Evolutionary conservation across 1,284 basidiomycete species (phyloP), one percentile per base, ranked within the genome.

Genomic region (Fomitopsis betulina): DNA sequence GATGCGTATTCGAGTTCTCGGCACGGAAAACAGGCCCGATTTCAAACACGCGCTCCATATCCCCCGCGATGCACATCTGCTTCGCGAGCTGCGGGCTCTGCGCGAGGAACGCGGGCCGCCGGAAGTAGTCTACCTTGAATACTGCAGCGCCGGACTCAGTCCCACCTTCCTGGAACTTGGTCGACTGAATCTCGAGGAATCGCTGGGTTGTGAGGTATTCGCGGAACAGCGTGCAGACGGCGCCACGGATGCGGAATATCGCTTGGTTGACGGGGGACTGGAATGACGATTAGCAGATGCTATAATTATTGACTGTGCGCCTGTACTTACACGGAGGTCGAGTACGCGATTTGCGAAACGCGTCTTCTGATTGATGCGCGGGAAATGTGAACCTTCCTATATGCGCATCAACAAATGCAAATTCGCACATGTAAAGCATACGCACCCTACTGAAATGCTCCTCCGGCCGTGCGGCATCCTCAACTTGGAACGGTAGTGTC

Each of bases 101-200:
- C 8, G 87, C 87, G 17, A 89, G 76, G 77, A 85, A 89, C 5
- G 86, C 87, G 17, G 70, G 63, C 3, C 82, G 74, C 62, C 87
- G 81, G 72, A 89, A 89, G 76, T 89, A 89, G 58, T 80, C 77
- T 25, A 89, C 84, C 70, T 86, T 86, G 79, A 89, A 89, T n/a
- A 89, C 86, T 9, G 69, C 79, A 1, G 87, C 80, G 9, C 87
- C 87, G 38, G 75, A 78, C 74, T 90, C 87, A 27, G 87, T 88
- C 1, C 85, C 84, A n/a, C 84, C 82, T 40, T 82, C 85, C 68
- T 88, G 86, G 32, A 90, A 78, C 71, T 90, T 90, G 55, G 85
- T 81, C 9, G 84, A 81, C 70, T 88, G 86, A 61, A 90, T 88
- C 73, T 89, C 87, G 63, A 81, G 75, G 68, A 86, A 86, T 25